A percentile compares a stretch with the other conserved stretches of the same genome.
Conservation (phyloP, 2,329 filamentous ascomycete species). For the Talaromyces sp. region DNA sequence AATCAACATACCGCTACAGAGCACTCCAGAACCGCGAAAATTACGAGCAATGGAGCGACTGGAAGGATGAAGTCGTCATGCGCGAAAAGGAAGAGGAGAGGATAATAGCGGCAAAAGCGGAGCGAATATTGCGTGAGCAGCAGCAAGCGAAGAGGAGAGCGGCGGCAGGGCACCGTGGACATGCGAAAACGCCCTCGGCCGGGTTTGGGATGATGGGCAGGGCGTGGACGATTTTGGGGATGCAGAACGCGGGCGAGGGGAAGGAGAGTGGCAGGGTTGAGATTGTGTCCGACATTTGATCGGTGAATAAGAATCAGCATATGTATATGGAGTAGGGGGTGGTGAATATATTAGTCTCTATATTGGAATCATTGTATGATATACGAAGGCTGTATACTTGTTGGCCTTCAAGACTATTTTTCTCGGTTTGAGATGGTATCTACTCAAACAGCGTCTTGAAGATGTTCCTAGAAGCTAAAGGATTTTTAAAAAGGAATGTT, state of each 20-base stretch:
- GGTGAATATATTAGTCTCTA: background rate
- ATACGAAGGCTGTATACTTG: background rate
- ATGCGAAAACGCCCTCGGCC: slow-evolving; percentile 27
- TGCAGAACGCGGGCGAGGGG: slow-evolving; percentile 32
- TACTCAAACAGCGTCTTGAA: background rate
- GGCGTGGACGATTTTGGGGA: slow-evolving; percentile 41
- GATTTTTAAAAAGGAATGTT: background rate
- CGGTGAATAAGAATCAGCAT: background rate
- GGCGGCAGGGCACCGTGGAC: slow-evolving; percentile 3
- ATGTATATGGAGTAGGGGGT: background rate
- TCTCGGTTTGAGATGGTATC: background rate
- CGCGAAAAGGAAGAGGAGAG: slow-evolving; percentile 38
- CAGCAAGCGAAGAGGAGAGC: slow-evolving; percentile 26
- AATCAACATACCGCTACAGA: slow-evolving; percentile 43
- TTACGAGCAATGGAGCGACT: slow-evolving; percentile 46
- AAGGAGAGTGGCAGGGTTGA: slow-evolving; percentile 23
- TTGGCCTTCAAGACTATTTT: background rate
- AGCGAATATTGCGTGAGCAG: slow-evolving; percentile 29
- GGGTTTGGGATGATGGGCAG: slow-evolving; percentile 40
- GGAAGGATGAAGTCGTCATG: slow-evolving; percentile 40
- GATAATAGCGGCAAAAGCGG: slow-evolving; percentile 32
- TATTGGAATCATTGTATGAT: background rate
- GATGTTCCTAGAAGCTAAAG: background rate
- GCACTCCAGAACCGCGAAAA: slow-evolving; percentile 45
- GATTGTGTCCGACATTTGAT: slow-evolving; percentile 17